phyloP scores from a whole-genome alignment of 805 yeast genomes.

The Wickerhamomyces ciferrii region DNA sequence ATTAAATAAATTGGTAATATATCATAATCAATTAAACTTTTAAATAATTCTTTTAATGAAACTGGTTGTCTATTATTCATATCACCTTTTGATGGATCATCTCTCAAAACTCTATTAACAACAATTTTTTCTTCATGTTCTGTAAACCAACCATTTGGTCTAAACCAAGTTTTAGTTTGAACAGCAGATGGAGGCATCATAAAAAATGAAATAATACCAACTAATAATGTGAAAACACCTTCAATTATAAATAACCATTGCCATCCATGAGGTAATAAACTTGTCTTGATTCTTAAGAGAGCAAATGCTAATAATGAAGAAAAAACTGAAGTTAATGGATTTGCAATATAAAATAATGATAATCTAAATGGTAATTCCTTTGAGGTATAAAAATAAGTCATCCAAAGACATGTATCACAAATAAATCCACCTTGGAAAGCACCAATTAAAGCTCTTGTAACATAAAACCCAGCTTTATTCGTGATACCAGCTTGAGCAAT shows the following conservation, averaged over 20 bases:
- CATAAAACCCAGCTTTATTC: slow-evolving; percentile 34
- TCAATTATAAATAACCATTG: slow-evolving; percentile 60
- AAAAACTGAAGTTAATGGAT: slow-evolving; percentile 38
- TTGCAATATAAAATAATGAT: slow-evolving; percentile 54
- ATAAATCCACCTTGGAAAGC: slow-evolving; percentile 60
- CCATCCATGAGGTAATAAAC: slow-evolving; percentile 48
- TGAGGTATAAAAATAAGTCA: slow-evolving; percentile 59
- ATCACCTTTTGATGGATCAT: slow-evolving; percentile 62
- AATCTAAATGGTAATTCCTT: slow-evolving; percentile 53
- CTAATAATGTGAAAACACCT: slow-evolving; percentile 47
- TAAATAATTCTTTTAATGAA: slow-evolving; percentile 28
- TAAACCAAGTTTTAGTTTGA: slow-evolving; percentile 43
- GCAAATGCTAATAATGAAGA: slow-evolving; percentile 50
- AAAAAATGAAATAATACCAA: slow-evolving; percentile 43
- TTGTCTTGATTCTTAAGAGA: slow-evolving; percentile 44
- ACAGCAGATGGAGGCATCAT: slow-evolving; percentile 54
- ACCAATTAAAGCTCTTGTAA: slow-evolving; percentile 46
- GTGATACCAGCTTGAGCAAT: slow-evolving; percentile 41
- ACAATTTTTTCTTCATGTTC: slow-evolving; percentile 50
- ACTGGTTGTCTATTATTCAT: slow-evolving; percentile 57
- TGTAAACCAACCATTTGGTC: slow-evolving; percentile 47
- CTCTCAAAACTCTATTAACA: slow-evolving; percentile 52
- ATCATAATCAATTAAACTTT: slow-evolving; percentile 42
- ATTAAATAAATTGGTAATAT: slow-evolving; percentile 49
- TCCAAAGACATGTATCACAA: slow-evolving; percentile 58